Evolutionary conservation across 768 basidiomycete species (phyloP), one percentile per base, ranked within the genome.

Genomic region (Trametes elegans): DNA sequence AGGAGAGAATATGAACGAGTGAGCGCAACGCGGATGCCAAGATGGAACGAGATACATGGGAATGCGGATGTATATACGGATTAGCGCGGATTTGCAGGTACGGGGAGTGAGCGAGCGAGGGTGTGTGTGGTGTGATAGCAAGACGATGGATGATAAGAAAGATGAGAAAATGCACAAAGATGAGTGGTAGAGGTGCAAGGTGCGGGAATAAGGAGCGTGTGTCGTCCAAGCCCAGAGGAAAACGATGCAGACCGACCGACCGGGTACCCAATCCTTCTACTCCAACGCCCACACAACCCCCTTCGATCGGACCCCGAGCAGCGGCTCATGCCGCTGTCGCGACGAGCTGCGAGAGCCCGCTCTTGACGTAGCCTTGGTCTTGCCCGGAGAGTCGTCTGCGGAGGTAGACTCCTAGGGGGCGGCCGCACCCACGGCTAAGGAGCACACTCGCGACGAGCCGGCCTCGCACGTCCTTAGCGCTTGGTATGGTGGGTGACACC

Each of bases 361-460:
- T 84, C 61, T 76, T 79, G 59, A 78, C 74, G 58, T 84, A 84
- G 58, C 68, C 66, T 60, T 67, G 72, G 28, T 72, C 66, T 19
- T 45, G 62, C 28, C 66, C 59, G 11, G 65, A 67, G 4, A 70
- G 70, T 31, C 70, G 58, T 53, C 78, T 69, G n/a, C 81, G 71
- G 26, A 58, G 51, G 40, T 58, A 58, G 19, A 45, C 38, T 26
- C 57, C 57, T 73, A 79, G 73, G 1, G 82, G 81, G 53, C 73
- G 74, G n/a, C 82, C 81, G 72, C 76, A 57, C 77, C 80, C 76
- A 19, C 82, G 73, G 61, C 78, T 79, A 24, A 85, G 71, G 28
- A 85, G 66, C 41, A 82, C 82, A 18, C 79, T 81, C 2, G 83
- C 83, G 1, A 85, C 81, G 49, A 83, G 74, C 62, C 74, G 29